phyloP scores from a whole-genome alignment of 345 rosid genomes.

The Pugionium dolabratum region DNA sequence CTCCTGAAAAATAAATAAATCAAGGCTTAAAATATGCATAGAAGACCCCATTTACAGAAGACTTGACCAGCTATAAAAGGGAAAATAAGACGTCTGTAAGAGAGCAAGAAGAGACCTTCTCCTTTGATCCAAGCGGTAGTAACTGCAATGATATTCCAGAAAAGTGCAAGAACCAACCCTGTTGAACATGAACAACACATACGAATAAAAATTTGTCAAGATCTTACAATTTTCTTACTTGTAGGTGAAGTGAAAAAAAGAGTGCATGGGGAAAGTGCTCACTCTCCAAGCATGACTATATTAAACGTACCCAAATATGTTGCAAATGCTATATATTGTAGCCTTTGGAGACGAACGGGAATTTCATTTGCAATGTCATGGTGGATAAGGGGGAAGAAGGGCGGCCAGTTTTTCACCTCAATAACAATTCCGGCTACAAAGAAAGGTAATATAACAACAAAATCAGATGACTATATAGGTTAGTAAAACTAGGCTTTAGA shows the following conservation, averaged over 20 bases:
- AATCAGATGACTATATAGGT: slow-evolving; percentile 1
- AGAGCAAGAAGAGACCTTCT: slow-evolving; percentile 52
- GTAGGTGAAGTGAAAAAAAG: neutral
- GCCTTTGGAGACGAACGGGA: slow-evolving; percentile 70
- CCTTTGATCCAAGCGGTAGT: slow-evolving; percentile 90
- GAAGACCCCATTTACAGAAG: slow-evolving; percentile 1
- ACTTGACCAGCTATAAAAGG: neutral
- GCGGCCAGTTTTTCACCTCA: slow-evolving; percentile 86
- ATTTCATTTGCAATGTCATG: slow-evolving; percentile 87
- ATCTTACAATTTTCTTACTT: neutral
- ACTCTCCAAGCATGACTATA: slow-evolving; percentile 1
- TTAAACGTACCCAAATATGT: slow-evolving; percentile 62
- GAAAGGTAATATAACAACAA: neutral
- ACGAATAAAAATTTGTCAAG: neutral
- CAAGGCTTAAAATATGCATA: slow-evolving; percentile 10
- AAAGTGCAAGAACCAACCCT: slow-evolving; percentile 79
- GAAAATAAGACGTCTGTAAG: neutral
- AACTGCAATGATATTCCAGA: slow-evolving; percentile 85
- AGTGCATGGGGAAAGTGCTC: neutral
- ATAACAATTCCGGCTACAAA: slow-evolving; percentile 69
- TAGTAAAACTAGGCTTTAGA: neutral
- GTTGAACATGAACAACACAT: slow-evolving; percentile 39
- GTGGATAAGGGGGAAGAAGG: slow-evolving; percentile 80
- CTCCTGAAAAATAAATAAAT: slow-evolving; percentile 46
- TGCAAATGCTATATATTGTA: slow-evolving; percentile 78